These are phyloP conservation scores for Spergularia marina DNA, from an alignment of 148 eudicot genomes.

Conservation along the genomic window DNA sequence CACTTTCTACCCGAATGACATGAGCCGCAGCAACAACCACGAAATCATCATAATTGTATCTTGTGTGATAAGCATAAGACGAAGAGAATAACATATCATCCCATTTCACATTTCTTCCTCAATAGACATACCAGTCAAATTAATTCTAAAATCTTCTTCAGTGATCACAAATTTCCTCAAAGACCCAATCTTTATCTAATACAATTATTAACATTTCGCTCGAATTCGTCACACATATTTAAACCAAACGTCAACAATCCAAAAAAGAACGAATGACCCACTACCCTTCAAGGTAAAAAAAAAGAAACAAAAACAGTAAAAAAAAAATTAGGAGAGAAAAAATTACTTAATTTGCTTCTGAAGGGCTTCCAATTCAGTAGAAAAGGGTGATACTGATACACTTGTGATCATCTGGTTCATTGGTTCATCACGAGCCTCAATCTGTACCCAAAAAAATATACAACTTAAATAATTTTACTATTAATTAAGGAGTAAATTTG, in stretches of 20 bases:
- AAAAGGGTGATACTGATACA: slow-evolving; percentile 45
- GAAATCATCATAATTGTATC: too few relatives aligned
- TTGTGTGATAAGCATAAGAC: too few relatives aligned
- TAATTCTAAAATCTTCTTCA: too few relatives aligned
- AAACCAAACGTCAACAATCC: not conserved
- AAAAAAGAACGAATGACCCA: not conserved
- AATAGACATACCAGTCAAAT: too few relatives aligned
- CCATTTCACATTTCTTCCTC: too few relatives aligned
- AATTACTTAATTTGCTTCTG: slow-evolving; percentile 55
- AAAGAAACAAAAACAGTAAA: not conserved
- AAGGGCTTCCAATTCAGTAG: slow-evolving; percentile 52
- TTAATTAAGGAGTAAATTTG: not conserved
- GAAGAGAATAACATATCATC: too few relatives aligned
- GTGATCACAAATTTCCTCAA: too few relatives aligned
- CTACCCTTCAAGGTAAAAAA: not conserved
- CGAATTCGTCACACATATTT: too few relatives aligned
- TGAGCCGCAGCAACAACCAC: too few relatives aligned
- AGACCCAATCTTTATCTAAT: too few relatives aligned
- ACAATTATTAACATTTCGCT: too few relatives aligned
- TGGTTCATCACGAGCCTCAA: slow-evolving; percentile 3
- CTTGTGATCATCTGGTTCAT: slow-evolving; percentile 17
- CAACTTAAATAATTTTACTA: not conserved
- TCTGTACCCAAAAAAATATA: slow-evolving; percentile 3
- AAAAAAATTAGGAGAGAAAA: not conserved
- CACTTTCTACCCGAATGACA: too few relatives aligned